A percentile compares a stretch with the other conserved stretches of the same genome.
phyloP scores from a whole-genome alignment of 257 asterid genomes.

The Solanum clarkiae region DNA sequence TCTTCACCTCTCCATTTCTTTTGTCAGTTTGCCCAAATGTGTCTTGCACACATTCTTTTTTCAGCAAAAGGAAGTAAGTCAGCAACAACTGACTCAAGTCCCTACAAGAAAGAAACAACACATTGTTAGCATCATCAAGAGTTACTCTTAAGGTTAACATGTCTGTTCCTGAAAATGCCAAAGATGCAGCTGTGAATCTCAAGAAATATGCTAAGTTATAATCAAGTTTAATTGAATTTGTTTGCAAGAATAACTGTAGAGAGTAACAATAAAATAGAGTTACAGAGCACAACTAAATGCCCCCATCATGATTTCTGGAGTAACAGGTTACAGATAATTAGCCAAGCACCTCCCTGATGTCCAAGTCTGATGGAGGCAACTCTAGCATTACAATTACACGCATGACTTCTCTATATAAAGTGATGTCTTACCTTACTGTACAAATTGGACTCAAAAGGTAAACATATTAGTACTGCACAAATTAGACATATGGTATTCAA shows the following conservation, averaged over 20 bases:
- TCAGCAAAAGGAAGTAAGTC: no score
- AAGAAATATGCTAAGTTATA: constrained; percentile 51
- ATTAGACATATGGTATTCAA: background rate
- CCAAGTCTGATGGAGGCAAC: background rate
- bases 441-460: background rate
- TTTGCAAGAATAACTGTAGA: background rate
- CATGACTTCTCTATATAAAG: background rate
- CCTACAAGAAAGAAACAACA: no score
- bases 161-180: constrained; percentile 48
- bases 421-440: background rate
- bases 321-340: background rate
- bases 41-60: no score
- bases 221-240: background rate
- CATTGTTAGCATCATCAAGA: constrained; percentile 57
- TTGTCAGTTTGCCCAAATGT: no score
- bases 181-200: constrained; percentile 36
- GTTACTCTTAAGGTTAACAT: constrained; percentile 61
- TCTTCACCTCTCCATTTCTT: no score
- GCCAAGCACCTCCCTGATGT: background rate
- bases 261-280: background rate
- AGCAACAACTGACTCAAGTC: no score
- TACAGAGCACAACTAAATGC: background rate
- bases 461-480: background rate
- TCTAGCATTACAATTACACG: background rate
- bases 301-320: background rate